phyloP scores from a whole-genome alignment of 2,329 filamentous ascomycete genomes.

The Ophiostoma australiae region DNA sequence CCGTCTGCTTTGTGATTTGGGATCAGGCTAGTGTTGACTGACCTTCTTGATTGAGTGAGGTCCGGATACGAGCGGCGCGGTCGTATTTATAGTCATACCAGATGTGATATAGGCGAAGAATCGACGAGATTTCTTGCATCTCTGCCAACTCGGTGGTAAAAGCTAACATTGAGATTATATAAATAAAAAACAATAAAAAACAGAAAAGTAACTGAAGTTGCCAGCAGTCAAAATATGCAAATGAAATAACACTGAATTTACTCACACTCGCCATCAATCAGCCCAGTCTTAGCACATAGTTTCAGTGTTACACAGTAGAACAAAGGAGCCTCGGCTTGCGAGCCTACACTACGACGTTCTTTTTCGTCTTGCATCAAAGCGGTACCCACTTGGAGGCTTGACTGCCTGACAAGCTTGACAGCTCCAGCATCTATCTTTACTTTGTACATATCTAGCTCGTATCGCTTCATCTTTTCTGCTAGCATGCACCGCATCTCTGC shows the following conservation, averaged over 20 bases:
- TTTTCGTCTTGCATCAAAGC: constrained; percentile 7
- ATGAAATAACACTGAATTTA: no score
- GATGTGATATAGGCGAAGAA: background rate
- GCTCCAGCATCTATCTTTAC: background rate
- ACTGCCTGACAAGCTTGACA: background rate
- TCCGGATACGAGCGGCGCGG: background rate
- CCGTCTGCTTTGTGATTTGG: background rate
- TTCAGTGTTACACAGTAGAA: background rate
- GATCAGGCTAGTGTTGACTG: background rate
- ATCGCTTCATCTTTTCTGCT: background rate
- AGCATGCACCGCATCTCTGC: background rate
- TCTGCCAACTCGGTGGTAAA: background rate
- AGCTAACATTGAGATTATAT: no score
- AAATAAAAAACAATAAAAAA: no score
- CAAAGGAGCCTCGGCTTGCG: constrained; percentile 9
- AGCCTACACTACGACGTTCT: background rate
- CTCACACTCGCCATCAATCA: background rate
- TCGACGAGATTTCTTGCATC: background rate
- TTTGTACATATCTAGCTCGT: background rate
- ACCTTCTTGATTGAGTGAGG: background rate
- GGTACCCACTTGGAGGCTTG: constrained; percentile 10
- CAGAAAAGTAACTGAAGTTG: no score
- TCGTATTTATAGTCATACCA: background rate
- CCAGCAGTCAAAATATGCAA: no score
- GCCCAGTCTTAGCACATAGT: no score